A percentile compares a stretch with the other conserved stretches of the same genome.
Conservation (phyloP, 2,329 filamentous ascomycete species). For the Myrmaecium sp. region DNA sequence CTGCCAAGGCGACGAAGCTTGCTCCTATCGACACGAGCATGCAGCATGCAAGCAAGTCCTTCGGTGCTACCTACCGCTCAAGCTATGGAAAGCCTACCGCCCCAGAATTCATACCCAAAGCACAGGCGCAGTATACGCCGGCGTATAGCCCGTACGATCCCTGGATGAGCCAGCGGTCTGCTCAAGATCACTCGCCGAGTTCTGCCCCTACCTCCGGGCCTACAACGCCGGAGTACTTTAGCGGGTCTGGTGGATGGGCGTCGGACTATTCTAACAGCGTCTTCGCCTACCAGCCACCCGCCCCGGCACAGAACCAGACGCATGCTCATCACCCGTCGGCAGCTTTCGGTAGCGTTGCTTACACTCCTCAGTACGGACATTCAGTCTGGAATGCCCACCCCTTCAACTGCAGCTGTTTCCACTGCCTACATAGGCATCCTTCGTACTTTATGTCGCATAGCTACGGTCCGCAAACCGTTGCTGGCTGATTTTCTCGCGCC, state of each 20-base stretch:
- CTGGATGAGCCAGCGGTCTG: constrained; percentile 18
- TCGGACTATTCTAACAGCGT: constrained; percentile 27
- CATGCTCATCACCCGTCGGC: constrained; percentile 17
- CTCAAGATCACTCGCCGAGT: constrained; percentile 32
- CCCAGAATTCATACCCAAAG: constrained; percentile 19
- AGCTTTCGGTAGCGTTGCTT: no score
- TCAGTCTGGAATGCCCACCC: constrained; percentile 21
- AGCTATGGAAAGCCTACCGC: constrained; percentile 19
- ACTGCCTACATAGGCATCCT: constrained; percentile 20
- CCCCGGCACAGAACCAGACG: constrained; percentile 19
- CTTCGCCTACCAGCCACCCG: constrained; percentile 22
- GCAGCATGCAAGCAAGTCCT: constrained; percentile 27
- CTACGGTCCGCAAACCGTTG: constrained; percentile 21
- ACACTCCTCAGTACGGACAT: constrained; percentile 17
- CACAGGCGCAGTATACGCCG: constrained; percentile 18
- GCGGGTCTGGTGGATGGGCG: constrained; percentile 29
- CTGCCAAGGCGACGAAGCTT: constrained; percentile 26
- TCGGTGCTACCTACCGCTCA: constrained; percentile 17
- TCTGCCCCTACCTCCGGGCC: constrained; percentile 37
- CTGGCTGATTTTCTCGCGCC: no score
- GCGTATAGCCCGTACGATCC: constrained; percentile 23
- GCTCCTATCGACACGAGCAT: constrained; percentile 50
- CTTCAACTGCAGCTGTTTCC: constrained; percentile 19
- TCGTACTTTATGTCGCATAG: constrained; percentile 22
- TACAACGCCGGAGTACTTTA: constrained; percentile 37